phyloP scores from a whole-genome alignment of 345 rosid species.

The Eucalyptus erythrocorys region DNA sequence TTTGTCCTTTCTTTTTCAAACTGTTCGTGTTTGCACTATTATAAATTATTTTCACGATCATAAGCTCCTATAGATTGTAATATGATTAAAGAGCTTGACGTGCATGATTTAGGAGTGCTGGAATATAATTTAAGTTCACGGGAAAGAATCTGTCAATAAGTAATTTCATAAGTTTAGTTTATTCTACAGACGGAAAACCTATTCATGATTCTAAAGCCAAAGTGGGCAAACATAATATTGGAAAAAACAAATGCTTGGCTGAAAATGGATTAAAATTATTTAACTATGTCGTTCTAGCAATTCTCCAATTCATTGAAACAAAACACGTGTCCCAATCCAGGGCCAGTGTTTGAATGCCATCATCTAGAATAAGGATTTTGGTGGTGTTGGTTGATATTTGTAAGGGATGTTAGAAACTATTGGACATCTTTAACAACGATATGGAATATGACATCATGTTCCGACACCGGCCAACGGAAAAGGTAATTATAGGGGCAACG shows the following conservation, averaged over 20 bases:
- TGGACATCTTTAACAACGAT: background rate
- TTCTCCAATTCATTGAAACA: background rate
- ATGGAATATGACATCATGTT: background rate
- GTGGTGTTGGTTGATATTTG: background rate
- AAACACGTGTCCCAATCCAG: background rate
- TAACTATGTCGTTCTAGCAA: background rate
- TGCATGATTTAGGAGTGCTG: background rate
- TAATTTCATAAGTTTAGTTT: background rate
- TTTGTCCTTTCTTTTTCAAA: background rate
- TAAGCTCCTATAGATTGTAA: background rate
- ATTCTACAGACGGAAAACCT: background rate
- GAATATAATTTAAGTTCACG: background rate
- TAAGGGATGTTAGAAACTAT: background rate
- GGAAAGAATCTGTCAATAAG: background rate
- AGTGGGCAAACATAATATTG: background rate
- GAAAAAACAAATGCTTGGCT: background rate
- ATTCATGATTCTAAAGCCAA: background rate
- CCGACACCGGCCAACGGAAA: background rate
- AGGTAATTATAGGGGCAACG: background rate
- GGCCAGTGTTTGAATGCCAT: background rate
- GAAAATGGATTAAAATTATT: background rate
- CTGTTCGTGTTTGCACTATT: background rate
- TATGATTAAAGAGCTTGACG: background rate
- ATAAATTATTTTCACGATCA: background rate
- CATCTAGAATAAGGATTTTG: background rate